Evolutionary conservation across 176 grass and related monocot species (phyloP), one percentile per base, ranked within the genome.

Genomic region (Avena atlantica): DNA sequence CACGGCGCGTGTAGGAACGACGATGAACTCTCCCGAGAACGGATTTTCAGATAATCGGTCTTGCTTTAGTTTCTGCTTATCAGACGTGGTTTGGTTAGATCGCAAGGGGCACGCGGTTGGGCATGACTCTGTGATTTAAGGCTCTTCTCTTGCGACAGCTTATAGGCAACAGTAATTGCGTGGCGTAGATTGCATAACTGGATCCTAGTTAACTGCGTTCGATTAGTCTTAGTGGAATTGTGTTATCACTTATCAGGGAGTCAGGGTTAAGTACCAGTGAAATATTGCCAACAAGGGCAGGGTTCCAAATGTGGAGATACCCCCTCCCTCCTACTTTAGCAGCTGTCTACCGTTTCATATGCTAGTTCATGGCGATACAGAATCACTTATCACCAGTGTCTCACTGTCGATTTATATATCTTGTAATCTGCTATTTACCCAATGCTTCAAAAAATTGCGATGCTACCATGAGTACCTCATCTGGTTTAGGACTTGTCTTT

Each of bases 11-110:
- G 11, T 81, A 49, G 83, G 82, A 24, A 29, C 25, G 74, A 2
- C 69, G 83, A 14, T 15, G 83, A 76, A 53, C 59, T 85, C 64
- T 70, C 58, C 78, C 17, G 24, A 55, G 74, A 72, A 56, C 24
- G 20, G 78, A 40, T 76, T 81, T 0, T 20, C 29, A 13, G 50
- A 59, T 81, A 77, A 76, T 65, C 60, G 37, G 80, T n/a, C 61
- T 23, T 70, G 48, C 17, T 12, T 12, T 42, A 25, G 61, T 15
- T 10, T 24, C 70, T 34, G 16, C 12, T 82, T 78, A 85, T 67
- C 67, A 57, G 16, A 21, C 68, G 17, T 23, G 29, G 76, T 7
- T 60, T 59, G 76, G n/a, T 40, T 57, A 15, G 42, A 60, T 62
- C 76, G 42, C 40, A 2, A 13, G 55, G 31, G 12, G 12, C 76